Conservation (phyloP, 2,329 filamentous ascomycete genomes). For the Colletotrichum salicis region DNA sequence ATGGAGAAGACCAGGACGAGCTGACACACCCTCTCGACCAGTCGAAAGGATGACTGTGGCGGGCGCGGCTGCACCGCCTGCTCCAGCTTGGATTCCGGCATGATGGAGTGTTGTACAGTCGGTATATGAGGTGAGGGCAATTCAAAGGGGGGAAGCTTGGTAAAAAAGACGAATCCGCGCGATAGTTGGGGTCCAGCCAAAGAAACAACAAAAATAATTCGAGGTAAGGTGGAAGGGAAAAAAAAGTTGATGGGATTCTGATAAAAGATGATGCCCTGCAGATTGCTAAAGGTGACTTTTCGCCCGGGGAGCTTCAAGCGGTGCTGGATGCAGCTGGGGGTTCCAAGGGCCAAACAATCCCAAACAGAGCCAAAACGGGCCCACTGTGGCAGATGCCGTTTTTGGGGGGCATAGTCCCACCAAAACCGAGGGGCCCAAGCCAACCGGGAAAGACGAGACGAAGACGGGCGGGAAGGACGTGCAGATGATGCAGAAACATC, state of each 20-base stretch:
- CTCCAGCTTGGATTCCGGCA: conserved; percentile 22
- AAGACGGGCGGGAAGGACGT: neutral
- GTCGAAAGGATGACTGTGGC: conserved; percentile 20
- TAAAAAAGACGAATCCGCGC: neutral
- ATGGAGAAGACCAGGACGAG: conserved; percentile 33
- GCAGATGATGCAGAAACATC: neutral
- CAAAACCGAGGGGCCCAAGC: conserved; percentile 17
- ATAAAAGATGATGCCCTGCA: conserved; percentile 8
- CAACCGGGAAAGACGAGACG: conserved; percentile 16
- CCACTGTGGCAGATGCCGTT: conserved; percentile 35
- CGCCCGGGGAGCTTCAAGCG: neutral
- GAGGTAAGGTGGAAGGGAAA: conserved; percentile 4
- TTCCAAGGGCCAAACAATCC: conserved; percentile 32
- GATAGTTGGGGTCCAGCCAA: neutral
- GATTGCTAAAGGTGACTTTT: conserved; percentile 8
- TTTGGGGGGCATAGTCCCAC: conserved; percentile 16
- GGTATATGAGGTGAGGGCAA: neutral
- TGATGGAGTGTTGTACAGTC: neutral
- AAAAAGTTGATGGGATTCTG: conserved; percentile 2
- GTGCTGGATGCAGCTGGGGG: conserved; percentile 14
- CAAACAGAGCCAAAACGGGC: conserved; percentile 35
- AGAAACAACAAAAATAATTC: neutral
- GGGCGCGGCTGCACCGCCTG: conserved; percentile 20
- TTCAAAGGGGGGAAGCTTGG: no score
- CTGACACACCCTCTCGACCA: conserved; percentile 31